Evolutionary conservation across 139 green algal species (phyloP).

Genomic region (Tetradesmus obliquus): DNA sequence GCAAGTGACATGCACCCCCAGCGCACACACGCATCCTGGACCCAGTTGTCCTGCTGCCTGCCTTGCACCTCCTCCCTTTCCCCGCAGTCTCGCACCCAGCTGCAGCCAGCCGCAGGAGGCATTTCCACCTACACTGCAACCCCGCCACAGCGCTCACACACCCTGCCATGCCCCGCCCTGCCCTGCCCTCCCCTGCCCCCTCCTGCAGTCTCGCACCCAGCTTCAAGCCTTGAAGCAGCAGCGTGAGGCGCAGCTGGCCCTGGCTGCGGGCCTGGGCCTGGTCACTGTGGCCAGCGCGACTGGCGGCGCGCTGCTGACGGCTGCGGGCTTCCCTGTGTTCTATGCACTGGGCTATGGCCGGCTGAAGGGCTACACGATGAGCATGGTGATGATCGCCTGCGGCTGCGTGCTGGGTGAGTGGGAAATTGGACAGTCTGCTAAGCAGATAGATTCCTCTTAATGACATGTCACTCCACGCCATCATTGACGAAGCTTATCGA

Average conservation of each 20-base stretch:
- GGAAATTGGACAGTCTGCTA: neutral
- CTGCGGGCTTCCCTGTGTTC: neutral
- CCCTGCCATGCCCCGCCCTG: no score
- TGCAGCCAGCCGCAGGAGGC: no score
- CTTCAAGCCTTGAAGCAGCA: neutral
- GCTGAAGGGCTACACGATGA: neutral
- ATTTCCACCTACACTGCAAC: no score
- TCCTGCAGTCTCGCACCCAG: neutral
- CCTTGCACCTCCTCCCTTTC: no score
- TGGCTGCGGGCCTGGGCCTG: neutral
- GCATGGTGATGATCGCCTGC: neutral
- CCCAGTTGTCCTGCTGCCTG: neutral
- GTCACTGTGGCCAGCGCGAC: neutral
- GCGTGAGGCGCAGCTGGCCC: neutral
- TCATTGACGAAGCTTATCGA: no score
- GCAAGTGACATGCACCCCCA: neutral
- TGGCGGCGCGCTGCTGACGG: neutral
- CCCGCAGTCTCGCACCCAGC: no score
- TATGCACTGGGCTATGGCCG: slow-evolving; percentile 16
- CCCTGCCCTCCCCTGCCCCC: neutral
- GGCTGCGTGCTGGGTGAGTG: neutral
- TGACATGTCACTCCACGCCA: no score
- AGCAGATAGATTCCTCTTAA: neutral
- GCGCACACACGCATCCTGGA: neutral
- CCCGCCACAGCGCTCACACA: no score